Conservation (phyloP, 129 eudicot species). For the Helianthus annuus region HanXRQr2.0-SUNRISE NC_035449.2:69750369-69750868, state of each 20-base stretch:
- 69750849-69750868: background rate
- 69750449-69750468: background rate
- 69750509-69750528: too few species aligned
- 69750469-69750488: constrained; percentile 3
- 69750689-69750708: too few species aligned
- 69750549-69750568: background rate
- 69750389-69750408: background rate
- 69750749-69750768: too few species aligned
- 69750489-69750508: background rate
- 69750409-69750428: constrained; percentile 8
- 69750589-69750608: too few species aligned
- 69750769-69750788: too few species aligned
- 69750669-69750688: too few species aligned
- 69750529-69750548: background rate
- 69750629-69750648: too few species aligned
- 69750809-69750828: background rate
- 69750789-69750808: background rate
- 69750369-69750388: background rate
- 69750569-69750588: background rate
- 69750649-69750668: too few species aligned
- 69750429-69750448: constrained; percentile 13
- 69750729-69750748: too few species aligned
- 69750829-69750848: background rate
- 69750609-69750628: too few species aligned
- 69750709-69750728: too few species aligned